These are phyloP conservation scores for Astrothelium subdiscretum DNA, from an alignment of 495 filamentous ascomycete genomes.

Conservation along the genomic window DNA sequence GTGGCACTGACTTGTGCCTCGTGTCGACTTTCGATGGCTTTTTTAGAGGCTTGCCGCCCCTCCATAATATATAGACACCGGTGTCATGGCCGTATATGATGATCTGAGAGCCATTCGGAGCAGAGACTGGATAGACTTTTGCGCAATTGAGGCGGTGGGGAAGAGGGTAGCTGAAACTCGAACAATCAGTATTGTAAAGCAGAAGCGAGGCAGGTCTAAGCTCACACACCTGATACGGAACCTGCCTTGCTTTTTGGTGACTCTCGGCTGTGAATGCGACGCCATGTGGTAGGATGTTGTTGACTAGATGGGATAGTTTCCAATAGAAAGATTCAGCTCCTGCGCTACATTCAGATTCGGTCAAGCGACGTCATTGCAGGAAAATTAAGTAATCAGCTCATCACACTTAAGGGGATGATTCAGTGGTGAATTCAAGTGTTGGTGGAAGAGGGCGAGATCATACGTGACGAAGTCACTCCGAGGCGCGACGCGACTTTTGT, in stretches of 20 bases:
- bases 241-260: constrained; percentile 24
- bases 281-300: neutral
- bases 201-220: constrained; percentile 6
- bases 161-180: constrained; percentile 54
- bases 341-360: no score
- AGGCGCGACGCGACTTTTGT: neutral
- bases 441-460: no score
- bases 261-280: constrained; percentile 17
- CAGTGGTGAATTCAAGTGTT: no score
- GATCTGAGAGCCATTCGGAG: constrained; percentile 75
- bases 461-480: no score
- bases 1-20: constrained; percentile 23
- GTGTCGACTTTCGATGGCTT: constrained; percentile 17
- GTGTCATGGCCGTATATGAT: constrained; percentile 72
- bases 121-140: constrained; percentile 60
- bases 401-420: no score
- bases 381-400: no score
- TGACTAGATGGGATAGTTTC: no score
- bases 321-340: no score
- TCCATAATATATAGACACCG: constrained; percentile 68
- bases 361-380: no score
- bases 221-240: constrained; percentile 42
- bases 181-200: constrained; percentile 6
- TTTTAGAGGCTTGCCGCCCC: constrained; percentile 61
- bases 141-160: constrained; percentile 61